Evolutionary conservation across 2,329 filamentous ascomycete species (phyloP), one percentile per base, ranked within the genome.

Genomic region (Aspergillus awamori): DNA sequence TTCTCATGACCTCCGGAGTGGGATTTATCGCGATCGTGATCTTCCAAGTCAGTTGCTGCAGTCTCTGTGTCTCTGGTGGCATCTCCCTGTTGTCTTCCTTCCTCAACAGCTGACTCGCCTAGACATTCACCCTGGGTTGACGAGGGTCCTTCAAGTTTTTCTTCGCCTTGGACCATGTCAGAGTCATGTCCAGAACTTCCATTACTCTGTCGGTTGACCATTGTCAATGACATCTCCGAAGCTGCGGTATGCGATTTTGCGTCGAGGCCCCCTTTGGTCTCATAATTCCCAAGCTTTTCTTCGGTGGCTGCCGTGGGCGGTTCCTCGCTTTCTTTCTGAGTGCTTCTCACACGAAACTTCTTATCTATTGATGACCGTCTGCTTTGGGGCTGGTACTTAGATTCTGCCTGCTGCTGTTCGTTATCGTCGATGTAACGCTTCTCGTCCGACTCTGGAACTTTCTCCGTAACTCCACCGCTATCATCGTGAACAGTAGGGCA

Each of bases 401-500:
- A 5, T 20, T 22, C 11, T 20, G 28, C 15, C 28, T 24, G 36
- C 22, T 20, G 53, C 22, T n/a, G 38, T 15, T 28, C 39, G 13
- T 8, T n/a, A 13, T 47, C 43, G 17, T 13, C 15, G 8, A 45
- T 26, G 39, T 20, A 13, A 24, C 26, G 22, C 13, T n/a, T 49
- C 8, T 48, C 38, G 17, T 43, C 33, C 3, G 28, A 5, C 4
- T 47, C 43, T 2, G 45, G 15, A n/a, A 6, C n/a, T 13, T 36
- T 38, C 26, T 59, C 22, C 15, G 43, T 41, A n/a, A 13, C 13
- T 10, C 53, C 53, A 48, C 41, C 51, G 28, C 49, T 60, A 2
- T 54, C 43, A 2, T 30, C 26, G 8, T 59, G 51, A 41, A 68
- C 43, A 41, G 62, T 70, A 4, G 64, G 59, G 11, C 63, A 61